phyloP scores from a whole-genome alignment of 768 basidiomycete species.

The Chiua virens region DNA sequence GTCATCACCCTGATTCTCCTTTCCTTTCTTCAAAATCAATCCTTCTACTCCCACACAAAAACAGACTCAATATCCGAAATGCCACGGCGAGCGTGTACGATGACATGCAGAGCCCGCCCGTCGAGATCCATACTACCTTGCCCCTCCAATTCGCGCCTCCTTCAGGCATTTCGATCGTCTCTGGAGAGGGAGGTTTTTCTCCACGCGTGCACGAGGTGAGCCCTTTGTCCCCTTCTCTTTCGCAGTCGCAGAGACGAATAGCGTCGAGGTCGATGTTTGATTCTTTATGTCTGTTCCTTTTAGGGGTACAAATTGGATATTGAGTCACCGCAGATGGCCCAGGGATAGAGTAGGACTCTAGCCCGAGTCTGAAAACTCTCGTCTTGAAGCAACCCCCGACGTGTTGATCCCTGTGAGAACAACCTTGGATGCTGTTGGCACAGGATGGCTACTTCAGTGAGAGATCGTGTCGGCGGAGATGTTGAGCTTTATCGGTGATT shows the following conservation, averaged over 20 bases:
- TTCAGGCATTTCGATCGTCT: slow-evolving; percentile 5
- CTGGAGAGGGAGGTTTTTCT: background rate
- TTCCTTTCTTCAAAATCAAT: background rate
- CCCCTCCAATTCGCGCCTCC: slow-evolving; percentile 26
- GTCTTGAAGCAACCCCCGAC: no score
- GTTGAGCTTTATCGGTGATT: no score
- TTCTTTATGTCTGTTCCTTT: no score
- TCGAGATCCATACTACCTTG: slow-evolving; percentile 13
- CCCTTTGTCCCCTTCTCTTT: background rate
- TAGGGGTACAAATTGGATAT: no score
- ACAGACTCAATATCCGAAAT: slow-evolving; percentile 26
- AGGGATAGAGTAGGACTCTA: no score
- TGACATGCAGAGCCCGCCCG: background rate
- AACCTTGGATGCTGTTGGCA: no score
- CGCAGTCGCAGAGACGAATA: no score
- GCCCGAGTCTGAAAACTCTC: no score
- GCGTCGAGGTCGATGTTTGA: background rate
- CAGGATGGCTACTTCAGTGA: no score
- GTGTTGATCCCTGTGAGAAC: no score
- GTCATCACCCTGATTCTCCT: background rate
- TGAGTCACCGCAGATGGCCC: no score
- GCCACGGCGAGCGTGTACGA: slow-evolving; percentile 17
- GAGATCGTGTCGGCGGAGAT: no score
- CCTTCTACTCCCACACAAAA: background rate
- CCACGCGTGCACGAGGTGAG: background rate